Evolutionary conservation across 1,284 basidiomycete species (phyloP), one percentile per base, ranked within the genome.

Genomic region (Coniferiporia weirii): DNA sequence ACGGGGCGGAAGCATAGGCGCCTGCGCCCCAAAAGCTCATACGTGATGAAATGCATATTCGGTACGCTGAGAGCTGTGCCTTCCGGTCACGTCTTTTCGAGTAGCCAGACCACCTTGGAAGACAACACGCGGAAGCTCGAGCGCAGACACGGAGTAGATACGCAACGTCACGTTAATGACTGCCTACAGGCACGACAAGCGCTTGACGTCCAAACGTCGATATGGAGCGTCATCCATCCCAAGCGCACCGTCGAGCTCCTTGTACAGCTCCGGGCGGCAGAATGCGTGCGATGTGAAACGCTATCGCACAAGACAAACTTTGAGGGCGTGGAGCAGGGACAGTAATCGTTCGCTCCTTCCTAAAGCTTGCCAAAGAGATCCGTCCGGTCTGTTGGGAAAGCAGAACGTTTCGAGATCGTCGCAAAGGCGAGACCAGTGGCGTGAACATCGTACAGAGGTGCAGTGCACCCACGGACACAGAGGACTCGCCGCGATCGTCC

Each of bases 401-500:
- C 56, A 13, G 59, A 10, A 17, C 61, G 56, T 40, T 62, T 62
- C 35, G 52, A 22, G 4, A 62, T 52, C 1, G 89, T 87, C 59
- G 91, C 86, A 54, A 94, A 81, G 0, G 93, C 91, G 64, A 93
- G 83, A 12, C 91, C 90, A 22, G 90, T 85, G 44, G 59, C 40
- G 17, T 59, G 19, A 3, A 2, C 34, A 62, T 52, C 40, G 60
- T 86, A 95, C 90, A 91, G 93, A 89, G 17, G 95, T 76, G 90
- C n/a, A 95, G 76, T 10, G 85, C 83, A 43, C 93, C 94, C 76
- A 95, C 84, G 0, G 91, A 85, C 50, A 91, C 90, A 2, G 88
- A 89, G 71, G 81, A 95, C 69, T 95, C 93, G 57, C 94, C 94
- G 20, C 94, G 88, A 61, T 89, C 88, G 71, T 96, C 95, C 57